Base-by-base conservation (phyloP, 2,329 filamentous ascomycete genomes). In the Colletotrichum abscissum region DNA sequence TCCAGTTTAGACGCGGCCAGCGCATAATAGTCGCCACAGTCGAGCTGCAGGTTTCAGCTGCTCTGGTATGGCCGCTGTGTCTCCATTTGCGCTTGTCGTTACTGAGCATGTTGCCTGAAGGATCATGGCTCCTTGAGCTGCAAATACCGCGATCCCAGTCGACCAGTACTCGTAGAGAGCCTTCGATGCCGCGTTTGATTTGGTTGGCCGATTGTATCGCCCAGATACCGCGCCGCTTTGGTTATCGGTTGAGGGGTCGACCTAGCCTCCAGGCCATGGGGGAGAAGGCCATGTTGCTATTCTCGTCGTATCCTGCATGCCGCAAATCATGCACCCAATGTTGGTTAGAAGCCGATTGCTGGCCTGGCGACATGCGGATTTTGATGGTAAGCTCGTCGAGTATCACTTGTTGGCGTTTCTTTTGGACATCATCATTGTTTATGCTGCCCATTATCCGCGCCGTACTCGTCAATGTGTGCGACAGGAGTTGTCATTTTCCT, bases 1-100 rank as follows among this genome's bases (percentile, higher is more conserved):
- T 56, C 57, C 62, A n/a, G 49, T 57, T 64, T 68, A 75, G 69
- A 73, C 69, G 74, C 74, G 74, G 67, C 69, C 64, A 69, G 69
- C 72, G 73, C 69, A 74, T 69, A 65, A 70, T 68, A 57, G 66
- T 75, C 73, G 74, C 74, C 74, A 75, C 74, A 60, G 59, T 63
- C 65, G 54, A 74, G 68, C 68, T 74, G 72, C 72, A 68, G 59
- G 63, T 72, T 72, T 74, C 72, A 74, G 72, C 72, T 74, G 67
- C 63, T 68, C 63, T 28, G 26, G 42, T 58, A 52, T 58, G 55
- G 54, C 33, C 55, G 57, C 46, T 54, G 46, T 62, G 22, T 55
- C 30, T 52, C 56, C 55, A 74, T 67, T 49, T 71, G 24, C 42
- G 35, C 38, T 33, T 30, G 30, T 38, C 19, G n/a, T 52, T 22